phyloP scores from a whole-genome alignment of 2,329 filamentous ascomycete species.

The Aspergillus ruber region DNA sequence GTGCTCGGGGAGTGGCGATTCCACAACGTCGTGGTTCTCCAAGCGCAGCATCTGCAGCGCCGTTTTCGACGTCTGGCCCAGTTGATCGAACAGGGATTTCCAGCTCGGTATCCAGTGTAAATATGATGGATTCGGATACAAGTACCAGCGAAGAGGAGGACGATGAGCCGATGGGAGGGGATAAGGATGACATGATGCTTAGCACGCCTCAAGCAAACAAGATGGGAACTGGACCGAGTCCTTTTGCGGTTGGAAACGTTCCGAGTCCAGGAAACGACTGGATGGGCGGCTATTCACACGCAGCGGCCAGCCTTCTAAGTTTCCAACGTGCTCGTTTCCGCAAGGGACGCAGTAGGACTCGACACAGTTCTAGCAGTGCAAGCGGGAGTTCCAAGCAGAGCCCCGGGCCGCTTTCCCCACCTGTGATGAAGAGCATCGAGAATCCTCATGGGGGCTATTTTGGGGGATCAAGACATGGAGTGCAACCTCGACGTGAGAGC shows the following conservation, averaged over 20 bases:
- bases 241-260: constrained; percentile 42
- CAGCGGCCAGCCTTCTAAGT: constrained; percentile 70
- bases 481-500: constrained; percentile 68
- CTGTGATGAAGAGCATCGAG: constrained; percentile 53
- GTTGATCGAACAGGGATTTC: constrained; percentile 67
- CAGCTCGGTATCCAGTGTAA: constrained; percentile 73
- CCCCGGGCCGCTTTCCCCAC: constrained; percentile 70
- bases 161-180: constrained; percentile 56
- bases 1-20: constrained; percentile 59
- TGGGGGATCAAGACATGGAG: constrained; percentile 42
- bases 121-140: constrained; percentile 72
- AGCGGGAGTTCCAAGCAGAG: constrained; percentile 63
- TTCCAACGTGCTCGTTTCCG: constrained; percentile 61
- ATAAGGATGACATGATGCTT: constrained; percentile 68
- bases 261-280: constrained; percentile 56
- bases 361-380: constrained; percentile 61
- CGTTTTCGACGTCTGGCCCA: constrained; percentile 65
- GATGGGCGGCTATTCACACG: constrained; percentile 59
- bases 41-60: constrained; percentile 50
- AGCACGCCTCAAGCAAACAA: constrained; percentile 70
- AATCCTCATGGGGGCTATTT: constrained; percentile 50
- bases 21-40: constrained; percentile 56
- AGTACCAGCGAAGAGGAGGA: constrained; percentile 65
- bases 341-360: constrained; percentile 48
- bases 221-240: constrained; percentile 38